Percentiles rank a stretch among this genome's conserved stretches.
These are phyloP conservation scores for Elsinoe australis DNA, from an alignment of 2,329 filamentous ascomycete species.

Conservation along the genomic window DNA sequence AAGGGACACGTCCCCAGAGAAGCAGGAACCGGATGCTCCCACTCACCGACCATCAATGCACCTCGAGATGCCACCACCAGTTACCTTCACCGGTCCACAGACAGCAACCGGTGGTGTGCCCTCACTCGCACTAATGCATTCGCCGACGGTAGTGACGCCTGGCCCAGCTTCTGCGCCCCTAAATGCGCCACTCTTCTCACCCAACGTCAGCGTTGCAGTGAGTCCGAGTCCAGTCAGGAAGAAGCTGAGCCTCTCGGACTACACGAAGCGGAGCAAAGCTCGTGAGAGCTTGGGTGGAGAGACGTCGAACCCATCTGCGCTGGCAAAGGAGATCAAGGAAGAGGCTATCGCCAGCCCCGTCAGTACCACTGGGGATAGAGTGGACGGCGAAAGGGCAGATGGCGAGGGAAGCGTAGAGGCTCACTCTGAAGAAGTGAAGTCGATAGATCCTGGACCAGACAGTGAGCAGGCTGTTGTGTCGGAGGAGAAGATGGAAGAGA, in stretches of 20 bases:
- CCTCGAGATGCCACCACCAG: constrained; percentile 30
- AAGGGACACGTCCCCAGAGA: not conserved
- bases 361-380: constrained; percentile 1
- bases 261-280: constrained; percentile 38
- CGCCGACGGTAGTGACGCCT: constrained; percentile 24
- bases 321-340: constrained; percentile 14
- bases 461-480: not conserved
- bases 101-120: constrained; percentile 21
- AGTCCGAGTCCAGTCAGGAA: constrained; percentile 38
- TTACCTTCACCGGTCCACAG: constrained; percentile 21
- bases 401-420: not conserved
- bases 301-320: constrained; percentile 8
- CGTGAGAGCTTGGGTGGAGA: constrained; percentile 21
- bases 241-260: constrained; percentile 46
- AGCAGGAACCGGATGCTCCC: constrained; percentile 23
- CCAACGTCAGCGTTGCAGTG: constrained; percentile 36
- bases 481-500: not conserved
- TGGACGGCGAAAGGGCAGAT: not conserved
- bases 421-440: not conserved
- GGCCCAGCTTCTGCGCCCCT: constrained; percentile 15
- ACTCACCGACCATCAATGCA: constrained; percentile 23
- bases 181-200: constrained; percentile 25
- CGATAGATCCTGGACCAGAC: too few relatives aligned
- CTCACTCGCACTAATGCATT: constrained; percentile 22
- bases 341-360: constrained; percentile 6